Conservation (phyloP, 1,139 yeast species). For the Lipomyces yarrowii region DNA sequence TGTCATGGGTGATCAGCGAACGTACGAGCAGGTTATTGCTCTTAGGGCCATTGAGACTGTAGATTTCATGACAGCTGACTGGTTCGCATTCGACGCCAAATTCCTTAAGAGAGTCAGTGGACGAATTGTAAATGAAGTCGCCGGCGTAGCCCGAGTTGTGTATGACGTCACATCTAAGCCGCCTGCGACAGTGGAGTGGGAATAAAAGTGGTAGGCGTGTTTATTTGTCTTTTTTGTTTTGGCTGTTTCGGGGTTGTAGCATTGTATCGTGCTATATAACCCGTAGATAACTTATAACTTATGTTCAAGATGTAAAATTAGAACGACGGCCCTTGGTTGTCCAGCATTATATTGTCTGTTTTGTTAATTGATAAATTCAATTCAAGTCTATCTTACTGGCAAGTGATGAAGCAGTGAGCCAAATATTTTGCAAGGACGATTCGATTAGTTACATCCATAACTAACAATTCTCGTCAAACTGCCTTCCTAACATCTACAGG, state of each 20-base stretch:
- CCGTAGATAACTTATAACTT: no score
- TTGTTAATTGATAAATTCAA: not conserved
- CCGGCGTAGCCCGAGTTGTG: conserved; percentile 98
- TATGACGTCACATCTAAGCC: conserved; percentile 98
- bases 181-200: conserved; percentile 90
- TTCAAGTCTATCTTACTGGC: no score
- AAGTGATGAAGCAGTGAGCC: no score
- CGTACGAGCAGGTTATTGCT: conserved; percentile 98
- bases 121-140: conserved; percentile 97
- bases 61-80: conserved; percentile 99
- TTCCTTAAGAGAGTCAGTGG: conserved; percentile 93
- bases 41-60: conserved; percentile 96
- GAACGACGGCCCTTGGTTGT: not conserved
- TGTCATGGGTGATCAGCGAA: conserved; percentile 99
- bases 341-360: not conserved
- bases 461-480: no score
- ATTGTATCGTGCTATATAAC: not conserved
- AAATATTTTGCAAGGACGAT: no score
- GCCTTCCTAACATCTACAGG: no score
- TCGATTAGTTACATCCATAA: no score
- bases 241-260: not conserved
- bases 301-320: not conserved
- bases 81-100: conserved; percentile 91
- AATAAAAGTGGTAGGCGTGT: conserved; percentile 8
- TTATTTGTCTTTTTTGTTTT: not conserved